These are phyloP conservation scores for Mallotus nudiflorus DNA, from an alignment of 345 rosid species.

Conservation along the genomic window DNA sequence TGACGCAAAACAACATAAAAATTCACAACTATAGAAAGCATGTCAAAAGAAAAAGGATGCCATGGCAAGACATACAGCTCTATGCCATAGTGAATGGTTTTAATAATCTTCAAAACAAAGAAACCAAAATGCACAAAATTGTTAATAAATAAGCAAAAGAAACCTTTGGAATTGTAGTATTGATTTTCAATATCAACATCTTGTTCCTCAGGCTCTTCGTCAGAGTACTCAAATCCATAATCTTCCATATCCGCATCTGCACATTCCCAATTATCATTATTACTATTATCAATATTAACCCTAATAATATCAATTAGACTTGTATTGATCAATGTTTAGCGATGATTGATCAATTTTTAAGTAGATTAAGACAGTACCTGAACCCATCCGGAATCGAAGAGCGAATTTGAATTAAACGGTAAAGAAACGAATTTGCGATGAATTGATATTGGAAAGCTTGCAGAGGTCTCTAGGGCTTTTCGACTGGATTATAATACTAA, in stretches of 20 bases:
- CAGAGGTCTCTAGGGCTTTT: too few relatives aligned
- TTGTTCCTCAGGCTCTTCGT: constrained; percentile 97
- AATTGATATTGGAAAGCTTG: too few relatives aligned
- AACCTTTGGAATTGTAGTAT: constrained; percentile 93
- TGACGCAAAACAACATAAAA: neutral
- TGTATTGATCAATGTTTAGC: neutral
- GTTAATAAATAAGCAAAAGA: neutral
- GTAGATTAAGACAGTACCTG: neutral
- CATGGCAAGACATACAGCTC: neutral
- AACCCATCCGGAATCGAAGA: too few relatives aligned
- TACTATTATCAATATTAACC: neutral
- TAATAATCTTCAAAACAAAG: too few relatives aligned
- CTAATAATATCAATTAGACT: neutral
- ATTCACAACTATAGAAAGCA: neutral
- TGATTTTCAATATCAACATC: constrained; percentile 98
- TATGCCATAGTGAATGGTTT: neutral
- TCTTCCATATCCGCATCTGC: constrained; percentile 99
- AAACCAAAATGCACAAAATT: neutral
- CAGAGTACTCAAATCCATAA: constrained; percentile 97
- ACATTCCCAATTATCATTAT: constrained; percentile 8
- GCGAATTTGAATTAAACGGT: too few relatives aligned
- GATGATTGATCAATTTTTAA: neutral
- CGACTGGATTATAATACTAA: too few relatives aligned
- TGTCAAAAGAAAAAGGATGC: neutral
- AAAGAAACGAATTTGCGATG: too few relatives aligned